phyloP scores from a whole-genome alignment of 208 protist genomes.

The Trypanosoma boissoni region DNA sequence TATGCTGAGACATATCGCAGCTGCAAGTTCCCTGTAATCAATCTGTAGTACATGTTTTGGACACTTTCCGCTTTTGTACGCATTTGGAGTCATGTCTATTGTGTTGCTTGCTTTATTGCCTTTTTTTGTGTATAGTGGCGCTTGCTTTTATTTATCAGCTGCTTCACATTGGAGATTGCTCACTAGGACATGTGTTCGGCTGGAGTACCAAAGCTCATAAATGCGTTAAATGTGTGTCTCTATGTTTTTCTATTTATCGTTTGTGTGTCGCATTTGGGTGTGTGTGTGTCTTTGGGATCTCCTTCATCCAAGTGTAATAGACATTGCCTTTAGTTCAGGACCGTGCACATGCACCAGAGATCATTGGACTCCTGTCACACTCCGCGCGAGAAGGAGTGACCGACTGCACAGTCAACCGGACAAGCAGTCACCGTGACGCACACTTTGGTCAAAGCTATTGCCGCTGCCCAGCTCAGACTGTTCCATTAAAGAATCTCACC shows the following conservation, averaged over 20 bases:
- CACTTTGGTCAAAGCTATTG: conserved; percentile 66
- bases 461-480: conserved; percentile 56
- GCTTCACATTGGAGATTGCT: conserved; percentile 35
- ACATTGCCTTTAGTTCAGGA: conserved; percentile 42
- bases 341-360: conserved; percentile 38
- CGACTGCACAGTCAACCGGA: conserved; percentile 49
- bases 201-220: conserved; percentile 22
- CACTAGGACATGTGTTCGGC: conserved; percentile 57
- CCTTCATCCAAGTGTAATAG: conserved; percentile 46
- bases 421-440: conserved; percentile 48
- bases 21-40: conserved; percentile 35
- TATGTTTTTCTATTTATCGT: conserved; percentile 46
- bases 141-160: conserved; percentile 35
- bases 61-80: conserved; percentile 43
- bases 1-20: conserved; percentile 39
- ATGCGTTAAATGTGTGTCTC: conserved; percentile 28
- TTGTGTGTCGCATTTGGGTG: conserved; percentile 35
- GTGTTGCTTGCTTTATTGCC: conserved; percentile 32
- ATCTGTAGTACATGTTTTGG: conserved; percentile 34
- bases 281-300: conserved; percentile 44
- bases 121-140: conserved; percentile 20
- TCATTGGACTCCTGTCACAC: conserved; percentile 43
- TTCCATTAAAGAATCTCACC: conserved; percentile 68
- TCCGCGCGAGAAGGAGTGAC: conserved; percentile 41
- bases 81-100: conserved; percentile 37